Evolutionary conservation across 2,329 filamentous ascomycete genomes (phyloP).

Genomic region (Fusarium floridanum): DNA sequence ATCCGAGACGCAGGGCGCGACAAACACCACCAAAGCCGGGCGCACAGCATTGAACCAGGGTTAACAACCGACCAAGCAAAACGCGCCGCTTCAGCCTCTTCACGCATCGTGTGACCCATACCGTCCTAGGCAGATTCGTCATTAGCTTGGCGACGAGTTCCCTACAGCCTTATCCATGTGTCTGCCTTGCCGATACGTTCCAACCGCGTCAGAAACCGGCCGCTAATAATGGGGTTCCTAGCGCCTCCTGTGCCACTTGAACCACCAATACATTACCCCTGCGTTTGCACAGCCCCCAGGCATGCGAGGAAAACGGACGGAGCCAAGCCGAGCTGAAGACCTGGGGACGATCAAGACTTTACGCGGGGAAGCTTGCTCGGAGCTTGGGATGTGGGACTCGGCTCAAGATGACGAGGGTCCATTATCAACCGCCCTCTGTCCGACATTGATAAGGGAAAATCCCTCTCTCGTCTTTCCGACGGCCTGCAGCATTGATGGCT

Average conservation of each 20-base stretch:
- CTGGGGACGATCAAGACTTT: neutral
- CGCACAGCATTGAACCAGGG: constrained; percentile 30
- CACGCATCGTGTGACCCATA: constrained; percentile 35
- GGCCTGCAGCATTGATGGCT: neutral
- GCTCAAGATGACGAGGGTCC: constrained; percentile 8
- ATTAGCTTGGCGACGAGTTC: constrained; percentile 10
- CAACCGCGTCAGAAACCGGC: constrained; percentile 12
- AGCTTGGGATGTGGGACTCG: constrained; percentile 2
- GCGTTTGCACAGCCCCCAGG: constrained; percentile 40
- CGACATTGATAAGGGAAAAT: neutral
- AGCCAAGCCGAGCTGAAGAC: constrained; percentile 42
- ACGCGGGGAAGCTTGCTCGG: constrained; percentile 19
- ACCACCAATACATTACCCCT: constrained; percentile 35
- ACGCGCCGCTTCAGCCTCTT: constrained; percentile 21
- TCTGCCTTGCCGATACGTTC: constrained; percentile 40
- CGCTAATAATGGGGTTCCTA: constrained; percentile 32
- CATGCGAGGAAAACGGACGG: constrained; percentile 15
- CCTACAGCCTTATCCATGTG: constrained; percentile 29
- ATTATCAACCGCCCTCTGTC: neutral
- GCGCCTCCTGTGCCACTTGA: constrained; percentile 22
- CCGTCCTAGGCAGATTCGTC: constrained; percentile 27
- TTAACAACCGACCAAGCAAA: constrained; percentile 12
- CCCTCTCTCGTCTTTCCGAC: neutral
- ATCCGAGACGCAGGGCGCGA: constrained; percentile 14
- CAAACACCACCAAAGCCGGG: constrained; percentile 39